Conservation (phyloP, 2,329 filamentous ascomycete species). For the Didymella sp. region DNA sequence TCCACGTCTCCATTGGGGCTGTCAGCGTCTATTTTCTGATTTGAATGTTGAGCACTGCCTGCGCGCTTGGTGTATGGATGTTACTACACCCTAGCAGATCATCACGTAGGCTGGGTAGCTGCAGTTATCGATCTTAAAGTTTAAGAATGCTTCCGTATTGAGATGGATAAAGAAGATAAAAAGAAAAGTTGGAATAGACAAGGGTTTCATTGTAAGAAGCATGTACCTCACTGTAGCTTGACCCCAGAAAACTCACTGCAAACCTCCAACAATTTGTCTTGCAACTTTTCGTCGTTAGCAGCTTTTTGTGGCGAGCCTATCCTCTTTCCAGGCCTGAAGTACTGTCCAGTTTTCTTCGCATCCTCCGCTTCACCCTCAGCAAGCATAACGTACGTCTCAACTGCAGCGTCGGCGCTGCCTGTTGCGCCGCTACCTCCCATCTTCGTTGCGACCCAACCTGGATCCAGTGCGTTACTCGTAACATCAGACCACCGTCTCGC, state of each 20-base stretch:
- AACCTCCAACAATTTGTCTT: constrained; percentile 55
- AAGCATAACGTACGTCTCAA: constrained; percentile 58
- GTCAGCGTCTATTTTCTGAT: no score
- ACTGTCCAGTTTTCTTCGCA: constrained; percentile 48
- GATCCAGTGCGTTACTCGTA: constrained; percentile 58
- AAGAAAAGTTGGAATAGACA: not conserved
- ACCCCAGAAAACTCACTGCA: constrained; percentile 49
- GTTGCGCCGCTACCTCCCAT: constrained; percentile 60
- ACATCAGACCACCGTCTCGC: constrained; percentile 56
- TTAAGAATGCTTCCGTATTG: no score
- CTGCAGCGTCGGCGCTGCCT: constrained; percentile 56
- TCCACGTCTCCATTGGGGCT: no score
- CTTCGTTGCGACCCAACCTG: constrained; percentile 64
- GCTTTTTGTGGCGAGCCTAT: constrained; percentile 38
- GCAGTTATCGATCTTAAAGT: no score
- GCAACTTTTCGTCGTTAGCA: constrained; percentile 48
- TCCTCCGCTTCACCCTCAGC: constrained; percentile 51
- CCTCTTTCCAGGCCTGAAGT: constrained; percentile 47
- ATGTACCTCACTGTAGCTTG: constrained; percentile 29
- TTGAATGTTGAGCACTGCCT: no score
- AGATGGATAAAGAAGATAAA: not conserved
- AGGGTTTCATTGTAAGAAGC: no score
- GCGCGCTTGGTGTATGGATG: no score
- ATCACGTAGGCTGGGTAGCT: no score
- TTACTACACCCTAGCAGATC: no score